phyloP scores from a whole-genome alignment of 306 rosid genomes.

The Pachyrhizus erosus region DNA sequence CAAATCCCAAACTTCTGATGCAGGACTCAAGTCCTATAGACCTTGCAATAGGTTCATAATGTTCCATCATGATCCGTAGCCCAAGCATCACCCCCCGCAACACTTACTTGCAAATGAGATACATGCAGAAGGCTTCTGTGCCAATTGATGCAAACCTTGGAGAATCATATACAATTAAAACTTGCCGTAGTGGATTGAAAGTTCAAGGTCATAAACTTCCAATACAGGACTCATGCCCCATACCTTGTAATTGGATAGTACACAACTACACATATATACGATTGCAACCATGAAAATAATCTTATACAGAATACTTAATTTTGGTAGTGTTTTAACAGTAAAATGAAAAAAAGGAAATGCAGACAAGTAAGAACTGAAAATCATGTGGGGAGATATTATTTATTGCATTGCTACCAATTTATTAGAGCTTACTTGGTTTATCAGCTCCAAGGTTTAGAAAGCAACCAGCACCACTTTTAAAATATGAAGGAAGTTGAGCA shows the following conservation, averaged over 20 bases:
- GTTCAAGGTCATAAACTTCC: not conserved
- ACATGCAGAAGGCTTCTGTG: not conserved
- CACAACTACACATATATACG: slow-evolving; percentile 7
- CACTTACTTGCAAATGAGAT: not conserved
- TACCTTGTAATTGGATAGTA: not conserved
- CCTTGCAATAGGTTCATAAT: not conserved
- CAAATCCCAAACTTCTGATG: not conserved
- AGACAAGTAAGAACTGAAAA: slow-evolving; percentile 9
- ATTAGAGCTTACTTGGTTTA: slow-evolving; percentile 55
- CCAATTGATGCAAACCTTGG: slow-evolving; percentile 11
- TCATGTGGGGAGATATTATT: slow-evolving; percentile 27
- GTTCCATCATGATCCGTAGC: not conserved
- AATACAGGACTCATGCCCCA: slow-evolving; percentile 11
- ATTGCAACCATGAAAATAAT: slow-evolving; percentile 26
- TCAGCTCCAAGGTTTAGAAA: slow-evolving; percentile 75
- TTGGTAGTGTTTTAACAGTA: slow-evolving; percentile 35
- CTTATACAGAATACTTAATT: slow-evolving; percentile 11
- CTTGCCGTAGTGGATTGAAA: not conserved
- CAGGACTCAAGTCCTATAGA: slow-evolving; percentile 4
- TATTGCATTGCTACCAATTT: slow-evolving; percentile 10
- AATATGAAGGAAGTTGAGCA: slow-evolving; percentile 77
- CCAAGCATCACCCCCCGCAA: not conserved
- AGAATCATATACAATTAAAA: slow-evolving; percentile 2
- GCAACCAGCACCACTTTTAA: slow-evolving; percentile 78
- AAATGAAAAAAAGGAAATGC: slow-evolving; percentile 32